Evolutionary conservation across 2,329 filamentous ascomycete species (phyloP).

Genomic region (Sarocladium strictum): DNA sequence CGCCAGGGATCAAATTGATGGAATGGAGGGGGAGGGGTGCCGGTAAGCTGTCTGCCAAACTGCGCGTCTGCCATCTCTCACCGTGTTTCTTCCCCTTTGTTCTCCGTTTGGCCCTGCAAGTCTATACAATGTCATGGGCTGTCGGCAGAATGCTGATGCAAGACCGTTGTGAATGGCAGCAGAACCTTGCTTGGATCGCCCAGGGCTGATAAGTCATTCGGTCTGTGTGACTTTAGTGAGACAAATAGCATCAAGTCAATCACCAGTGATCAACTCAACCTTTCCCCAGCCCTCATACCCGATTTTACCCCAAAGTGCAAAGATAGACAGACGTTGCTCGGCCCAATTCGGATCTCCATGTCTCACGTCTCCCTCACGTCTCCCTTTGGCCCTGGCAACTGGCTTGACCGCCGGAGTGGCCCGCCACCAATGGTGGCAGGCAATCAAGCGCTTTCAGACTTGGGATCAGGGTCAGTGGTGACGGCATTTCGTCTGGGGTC

Average conservation of each 20-base stretch:
- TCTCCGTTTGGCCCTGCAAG: background rate
- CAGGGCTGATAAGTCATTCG: background rate
- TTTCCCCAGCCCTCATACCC: background rate
- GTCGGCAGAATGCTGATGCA: no score
- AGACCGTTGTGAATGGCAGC: background rate
- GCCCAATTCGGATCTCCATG: background rate
- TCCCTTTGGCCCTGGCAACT: background rate
- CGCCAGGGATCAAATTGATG: slow-evolving; percentile 1
- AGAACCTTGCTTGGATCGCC: background rate
- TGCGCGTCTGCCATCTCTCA: no score
- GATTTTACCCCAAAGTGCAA: background rate
- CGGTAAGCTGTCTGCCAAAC: background rate
- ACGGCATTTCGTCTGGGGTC: background rate
- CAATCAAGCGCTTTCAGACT: background rate
- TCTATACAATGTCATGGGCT: no score
- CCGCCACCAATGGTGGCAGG: slow-evolving; percentile 2
- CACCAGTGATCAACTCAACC: no score
- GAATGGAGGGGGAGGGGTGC: background rate
- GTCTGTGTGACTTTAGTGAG: background rate
- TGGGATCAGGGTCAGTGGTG: background rate
- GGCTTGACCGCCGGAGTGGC: background rate
- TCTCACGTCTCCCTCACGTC: background rate
- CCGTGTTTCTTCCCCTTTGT: background rate
- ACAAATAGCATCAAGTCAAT: background rate
- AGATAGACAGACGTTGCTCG: background rate